Conservation (phyloP, 2,329 filamentous ascomycete species). For the Colletotrichum neosansevieriae region DNA sequence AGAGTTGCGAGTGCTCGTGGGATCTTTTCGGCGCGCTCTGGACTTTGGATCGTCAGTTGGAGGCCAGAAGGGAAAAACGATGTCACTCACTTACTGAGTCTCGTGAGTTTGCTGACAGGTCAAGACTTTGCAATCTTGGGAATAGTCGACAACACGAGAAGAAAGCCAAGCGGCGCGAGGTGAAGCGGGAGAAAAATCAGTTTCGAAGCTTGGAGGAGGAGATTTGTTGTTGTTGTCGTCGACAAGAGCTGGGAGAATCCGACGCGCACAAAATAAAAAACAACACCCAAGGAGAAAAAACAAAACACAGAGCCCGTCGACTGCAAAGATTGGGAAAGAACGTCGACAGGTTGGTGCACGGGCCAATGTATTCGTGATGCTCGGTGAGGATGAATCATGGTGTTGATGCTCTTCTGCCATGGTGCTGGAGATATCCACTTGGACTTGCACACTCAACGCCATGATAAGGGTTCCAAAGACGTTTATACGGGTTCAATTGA, state of each 20-base stretch:
- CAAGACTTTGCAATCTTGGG: neutral
- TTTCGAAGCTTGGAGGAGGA: neutral
- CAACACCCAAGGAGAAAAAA: neutral
- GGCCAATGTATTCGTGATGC: slow-evolving; percentile 4
- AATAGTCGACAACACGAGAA: neutral
- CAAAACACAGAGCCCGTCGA: neutral
- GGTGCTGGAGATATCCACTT: neutral
- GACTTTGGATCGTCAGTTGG: neutral
- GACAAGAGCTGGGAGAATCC: neutral
- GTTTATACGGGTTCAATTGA: no score
- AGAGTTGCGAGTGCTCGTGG: neutral
- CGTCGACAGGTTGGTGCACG: slow-evolving; percentile 2
- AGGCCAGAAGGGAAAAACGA: rapidly evolving
- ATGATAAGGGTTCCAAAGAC: no score
- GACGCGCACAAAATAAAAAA: neutral
- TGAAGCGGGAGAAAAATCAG: neutral
- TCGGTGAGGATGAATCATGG: neutral
- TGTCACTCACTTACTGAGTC: neutral
- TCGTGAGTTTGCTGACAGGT: neutral
- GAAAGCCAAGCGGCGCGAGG: neutral
- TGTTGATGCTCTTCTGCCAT: neutral
- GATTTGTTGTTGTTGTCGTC: neutral
- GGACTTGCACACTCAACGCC: no score
- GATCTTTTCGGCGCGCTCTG: neutral
- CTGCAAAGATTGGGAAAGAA: slow-evolving; percentile 15